These are phyloP conservation scores for Boletus rex-veris DNA, from an alignment of 768 basidiomycete species.

Conservation along the genomic window DNA sequence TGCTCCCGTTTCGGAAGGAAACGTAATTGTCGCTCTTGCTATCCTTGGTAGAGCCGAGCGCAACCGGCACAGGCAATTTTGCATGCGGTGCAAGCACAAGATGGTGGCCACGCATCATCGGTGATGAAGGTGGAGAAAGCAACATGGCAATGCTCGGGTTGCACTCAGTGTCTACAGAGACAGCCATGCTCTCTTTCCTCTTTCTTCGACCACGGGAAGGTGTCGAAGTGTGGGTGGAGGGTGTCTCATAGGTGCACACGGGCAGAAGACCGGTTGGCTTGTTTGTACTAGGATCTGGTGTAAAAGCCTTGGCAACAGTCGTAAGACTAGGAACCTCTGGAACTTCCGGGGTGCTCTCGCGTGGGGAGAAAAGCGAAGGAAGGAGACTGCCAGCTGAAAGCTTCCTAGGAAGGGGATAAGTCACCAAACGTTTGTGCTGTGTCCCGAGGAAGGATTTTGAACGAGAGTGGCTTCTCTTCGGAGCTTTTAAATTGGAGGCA, in stretches of 20 bases:
- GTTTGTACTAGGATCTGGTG: background rate
- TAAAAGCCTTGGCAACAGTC: constrained; percentile 9
- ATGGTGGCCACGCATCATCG: constrained; percentile 1
- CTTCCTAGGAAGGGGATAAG: constrained; percentile 9
- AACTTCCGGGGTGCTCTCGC: background rate
- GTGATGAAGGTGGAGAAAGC: constrained; percentile 24
- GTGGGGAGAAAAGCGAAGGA: constrained; percentile 15
- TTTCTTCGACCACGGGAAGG: constrained; percentile 18
- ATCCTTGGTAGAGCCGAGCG: background rate
- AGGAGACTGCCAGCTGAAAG: constrained; percentile 14
- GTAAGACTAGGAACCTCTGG: constrained; percentile 9
- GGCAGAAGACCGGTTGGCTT: background rate
- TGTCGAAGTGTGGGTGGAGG: background rate
- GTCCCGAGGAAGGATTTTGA: constrained; percentile 16
- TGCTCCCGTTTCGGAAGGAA: background rate
- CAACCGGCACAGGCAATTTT: constrained; percentile 1
- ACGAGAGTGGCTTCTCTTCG: constrained; percentile 11
- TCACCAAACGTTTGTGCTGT: background rate
- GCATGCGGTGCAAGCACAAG: constrained; percentile 1
- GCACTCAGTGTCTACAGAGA: constrained; percentile 1
- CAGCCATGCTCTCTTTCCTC: constrained; percentile 9
- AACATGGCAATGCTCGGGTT: constrained; percentile 21
- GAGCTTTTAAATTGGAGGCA: background rate
- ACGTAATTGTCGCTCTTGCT: background rate
- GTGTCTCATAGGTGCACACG: background rate